These are phyloP conservation scores for Bipolaris cookei DNA, from an alignment of 2,329 filamentous ascomycete species.

Conservation along the genomic window DNA sequence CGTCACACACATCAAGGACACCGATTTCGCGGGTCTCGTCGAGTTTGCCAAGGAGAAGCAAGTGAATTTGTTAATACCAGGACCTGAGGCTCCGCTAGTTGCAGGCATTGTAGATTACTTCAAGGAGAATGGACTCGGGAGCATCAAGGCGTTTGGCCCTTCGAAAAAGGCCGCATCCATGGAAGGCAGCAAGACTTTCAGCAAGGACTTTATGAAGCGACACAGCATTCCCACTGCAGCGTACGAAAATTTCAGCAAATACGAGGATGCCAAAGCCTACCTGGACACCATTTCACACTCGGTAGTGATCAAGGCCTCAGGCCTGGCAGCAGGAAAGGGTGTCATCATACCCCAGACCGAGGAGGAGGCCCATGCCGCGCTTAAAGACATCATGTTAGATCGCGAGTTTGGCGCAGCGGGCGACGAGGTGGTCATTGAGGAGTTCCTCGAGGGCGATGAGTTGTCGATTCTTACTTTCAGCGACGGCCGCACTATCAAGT, in stretches of 20 bases:
- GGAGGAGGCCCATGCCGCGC: slow-evolving; percentile 79
- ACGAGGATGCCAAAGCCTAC: slow-evolving; percentile 74
- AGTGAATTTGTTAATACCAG: slow-evolving; percentile 84
- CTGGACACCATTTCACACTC: slow-evolving; percentile 55
- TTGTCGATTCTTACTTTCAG: slow-evolving; percentile 89
- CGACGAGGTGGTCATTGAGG: slow-evolving; percentile 92
- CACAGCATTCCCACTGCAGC: slow-evolving; percentile 88
- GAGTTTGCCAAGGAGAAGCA: slow-evolving; percentile 73
- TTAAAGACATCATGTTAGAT: slow-evolving; percentile 89
- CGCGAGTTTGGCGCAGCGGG: slow-evolving; percentile 86
- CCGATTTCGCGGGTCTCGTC: slow-evolving; percentile 80
- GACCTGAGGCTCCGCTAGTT: slow-evolving; percentile 92
- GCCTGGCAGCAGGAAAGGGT: slow-evolving; percentile 92
- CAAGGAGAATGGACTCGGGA: slow-evolving; percentile 53
- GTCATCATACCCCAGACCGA: slow-evolving; percentile 86
- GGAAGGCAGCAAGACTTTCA: slow-evolving; percentile 96
- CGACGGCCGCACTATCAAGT: slow-evolving; percentile 83
- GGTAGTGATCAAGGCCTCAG: slow-evolving; percentile 87
- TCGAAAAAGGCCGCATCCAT: slow-evolving; percentile 82
- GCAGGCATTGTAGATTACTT: slow-evolving; percentile 89
- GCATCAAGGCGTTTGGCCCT: slow-evolving; percentile 83
- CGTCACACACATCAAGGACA: slow-evolving; percentile 68
- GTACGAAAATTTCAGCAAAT: slow-evolving; percentile 87
- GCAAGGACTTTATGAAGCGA: slow-evolving; percentile 96
- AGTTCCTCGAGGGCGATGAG: slow-evolving; percentile 90